These are phyloP conservation scores for Podospora fimiseda DNA, from an alignment of 495 filamentous ascomycete genomes.

Conservation along the genomic window DNA sequence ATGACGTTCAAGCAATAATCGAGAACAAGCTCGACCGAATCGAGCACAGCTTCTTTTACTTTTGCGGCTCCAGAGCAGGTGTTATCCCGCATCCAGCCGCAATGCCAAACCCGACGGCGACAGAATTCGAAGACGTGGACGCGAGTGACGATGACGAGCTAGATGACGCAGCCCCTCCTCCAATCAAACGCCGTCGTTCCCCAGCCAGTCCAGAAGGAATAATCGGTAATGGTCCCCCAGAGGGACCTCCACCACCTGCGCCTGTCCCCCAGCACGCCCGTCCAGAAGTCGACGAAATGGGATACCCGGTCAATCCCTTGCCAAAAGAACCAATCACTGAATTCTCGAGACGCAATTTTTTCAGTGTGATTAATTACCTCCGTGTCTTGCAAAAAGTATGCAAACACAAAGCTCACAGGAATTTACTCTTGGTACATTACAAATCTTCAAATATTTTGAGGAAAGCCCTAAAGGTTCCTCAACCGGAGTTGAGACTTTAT, in stretches of 20 bases:
- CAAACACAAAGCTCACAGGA: constrained; percentile 88
- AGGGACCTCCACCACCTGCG: no score
- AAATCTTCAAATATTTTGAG: constrained; percentile 85
- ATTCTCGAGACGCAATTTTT: constrained; percentile 92
- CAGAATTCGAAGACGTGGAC: constrained; percentile 30
- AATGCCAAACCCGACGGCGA: constrained; percentile 19
- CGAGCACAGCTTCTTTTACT: constrained; percentile 84
- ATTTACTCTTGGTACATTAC: constrained; percentile 87
- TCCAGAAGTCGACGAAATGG: constrained; percentile 84
- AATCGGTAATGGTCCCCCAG: constrained; percentile 20
- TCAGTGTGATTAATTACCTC: constrained; percentile 85
- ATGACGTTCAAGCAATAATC: constrained; percentile 84
- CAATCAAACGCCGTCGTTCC: constrained; percentile 57
- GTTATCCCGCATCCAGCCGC: constrained; percentile 16
- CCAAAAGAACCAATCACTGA: constrained; percentile 78
- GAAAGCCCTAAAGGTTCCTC: constrained; percentile 83
- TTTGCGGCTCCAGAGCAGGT: constrained; percentile 58
- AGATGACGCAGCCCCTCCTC: constrained; percentile 80
- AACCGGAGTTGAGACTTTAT: constrained; percentile 80
- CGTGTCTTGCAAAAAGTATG: constrained; percentile 96
- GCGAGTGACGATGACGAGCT: constrained; percentile 21
- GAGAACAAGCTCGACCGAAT: constrained; percentile 77
- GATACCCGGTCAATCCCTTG: constrained; percentile 56
- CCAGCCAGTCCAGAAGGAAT: constrained; percentile 20
- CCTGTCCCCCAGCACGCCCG: constrained; percentile 41